Conservation (phyloP, 768 basidiomycete species). For the Naganishia randhawae region DNA sequence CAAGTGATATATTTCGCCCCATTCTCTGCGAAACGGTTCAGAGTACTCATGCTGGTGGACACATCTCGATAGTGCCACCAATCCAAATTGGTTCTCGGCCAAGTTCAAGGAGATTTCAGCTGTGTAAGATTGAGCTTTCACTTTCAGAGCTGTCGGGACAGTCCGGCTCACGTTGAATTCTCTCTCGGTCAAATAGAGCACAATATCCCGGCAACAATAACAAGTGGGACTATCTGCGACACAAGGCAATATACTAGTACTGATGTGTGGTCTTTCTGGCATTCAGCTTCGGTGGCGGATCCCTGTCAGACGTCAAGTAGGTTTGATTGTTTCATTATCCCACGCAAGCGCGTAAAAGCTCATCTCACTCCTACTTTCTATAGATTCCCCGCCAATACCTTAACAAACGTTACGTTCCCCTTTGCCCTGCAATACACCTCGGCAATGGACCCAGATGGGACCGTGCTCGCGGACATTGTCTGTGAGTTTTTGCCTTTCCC, state of each 20-base stretch:
- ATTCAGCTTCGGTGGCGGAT: constrained; percentile 45
- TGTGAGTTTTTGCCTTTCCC: constrained; percentile 34
- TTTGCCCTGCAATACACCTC: constrained; percentile 47
- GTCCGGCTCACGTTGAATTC: background rate
- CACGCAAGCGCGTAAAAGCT: too few relatives aligned
- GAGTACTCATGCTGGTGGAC: background rate
- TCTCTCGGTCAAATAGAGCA: constrained; percentile 11
- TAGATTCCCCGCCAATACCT: constrained; percentile 42
- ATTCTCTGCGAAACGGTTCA: background rate
- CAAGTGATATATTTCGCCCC: constrained; percentile 16
- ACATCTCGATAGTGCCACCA: constrained; percentile 33
- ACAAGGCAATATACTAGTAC: background rate
- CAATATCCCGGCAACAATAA: constrained; percentile 23
- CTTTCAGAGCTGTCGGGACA: background rate
- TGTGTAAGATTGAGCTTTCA: constrained; percentile 19
- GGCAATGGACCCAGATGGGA: constrained; percentile 42
- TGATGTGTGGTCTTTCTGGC: constrained; percentile 33
- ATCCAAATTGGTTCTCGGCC: constrained; percentile 50
- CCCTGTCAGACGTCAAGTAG: constrained; percentile 41
- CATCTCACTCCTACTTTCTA: background rate
- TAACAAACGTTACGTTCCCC: constrained; percentile 46
- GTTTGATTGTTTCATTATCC: too few relatives aligned
- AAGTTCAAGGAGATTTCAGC: constrained; percentile 47
- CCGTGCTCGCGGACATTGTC: constrained; percentile 45
- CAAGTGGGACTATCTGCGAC: background rate